A percentile compares a stretch with the other conserved stretches of the same genome.
Conservation (phyloP, 306 rosid genomes). For the Senna siamea region DNA sequence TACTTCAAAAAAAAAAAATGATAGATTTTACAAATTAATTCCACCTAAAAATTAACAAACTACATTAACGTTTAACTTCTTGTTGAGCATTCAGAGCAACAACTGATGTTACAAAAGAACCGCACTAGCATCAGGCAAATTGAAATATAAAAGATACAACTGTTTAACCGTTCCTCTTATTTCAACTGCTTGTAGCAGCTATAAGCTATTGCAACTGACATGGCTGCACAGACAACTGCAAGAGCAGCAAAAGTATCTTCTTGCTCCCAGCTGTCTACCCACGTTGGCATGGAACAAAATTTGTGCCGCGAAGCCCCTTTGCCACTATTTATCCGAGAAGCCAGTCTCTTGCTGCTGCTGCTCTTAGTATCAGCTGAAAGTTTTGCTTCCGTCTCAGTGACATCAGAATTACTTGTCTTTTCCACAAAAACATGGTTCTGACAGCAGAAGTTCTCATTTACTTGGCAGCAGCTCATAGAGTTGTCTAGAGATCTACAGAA, state of each 20-base stretch:
- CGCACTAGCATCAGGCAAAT: slow-evolving; percentile 23
- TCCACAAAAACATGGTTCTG: slow-evolving; percentile 47
- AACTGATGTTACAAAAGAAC: slow-evolving; percentile 29
- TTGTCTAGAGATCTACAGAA: slow-evolving; percentile 35
- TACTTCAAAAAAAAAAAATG: too few relatives aligned
- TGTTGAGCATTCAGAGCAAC: background rate
- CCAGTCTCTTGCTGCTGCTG: slow-evolving; percentile 33
- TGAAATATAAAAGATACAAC: slow-evolving; percentile 24
- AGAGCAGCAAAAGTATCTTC: slow-evolving; percentile 89
- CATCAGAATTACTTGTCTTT: slow-evolving; percentile 42
- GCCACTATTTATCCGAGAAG: slow-evolving; percentile 52
- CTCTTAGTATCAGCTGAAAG: slow-evolving; percentile 52
- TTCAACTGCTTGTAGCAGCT: slow-evolving; percentile 79
- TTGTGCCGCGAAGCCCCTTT: slow-evolving; percentile 57
- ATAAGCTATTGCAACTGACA: slow-evolving; percentile 77
- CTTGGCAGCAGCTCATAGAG: slow-evolving; percentile 18
- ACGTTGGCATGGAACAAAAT: slow-evolving; percentile 66
- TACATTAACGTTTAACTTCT: background rate
- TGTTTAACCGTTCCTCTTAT: slow-evolving; percentile 36
- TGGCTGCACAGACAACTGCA: slow-evolving; percentile 82
- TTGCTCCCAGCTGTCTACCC: slow-evolving; percentile 86
- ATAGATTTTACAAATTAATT: slow-evolving; percentile 29
- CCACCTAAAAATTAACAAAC: slow-evolving; percentile 18
- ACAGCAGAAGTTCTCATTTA: slow-evolving; percentile 46
- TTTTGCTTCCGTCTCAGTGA: slow-evolving; percentile 48